Conservation (phyloP, 257 asterid species). For the Prunella vulgaris region DNA sequence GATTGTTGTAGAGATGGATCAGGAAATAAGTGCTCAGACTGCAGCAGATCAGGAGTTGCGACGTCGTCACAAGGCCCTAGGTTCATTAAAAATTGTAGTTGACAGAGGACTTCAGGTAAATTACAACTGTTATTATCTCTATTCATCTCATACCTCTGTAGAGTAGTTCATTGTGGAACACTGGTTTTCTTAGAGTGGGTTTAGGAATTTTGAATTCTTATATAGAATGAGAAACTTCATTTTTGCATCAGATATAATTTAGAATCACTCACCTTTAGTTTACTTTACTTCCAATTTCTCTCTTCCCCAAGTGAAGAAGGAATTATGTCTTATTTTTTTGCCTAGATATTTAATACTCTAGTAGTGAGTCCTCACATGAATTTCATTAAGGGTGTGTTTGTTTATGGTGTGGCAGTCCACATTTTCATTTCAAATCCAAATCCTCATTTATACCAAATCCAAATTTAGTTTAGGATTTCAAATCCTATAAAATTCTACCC, state of each 20-base stretch:
- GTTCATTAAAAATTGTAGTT: conserved; percentile 66
- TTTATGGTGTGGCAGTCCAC: no score
- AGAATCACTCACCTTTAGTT: background rate
- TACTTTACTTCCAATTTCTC: background rate
- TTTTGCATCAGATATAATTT: background rate
- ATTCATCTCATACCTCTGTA: background rate
- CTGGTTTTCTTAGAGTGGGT: background rate
- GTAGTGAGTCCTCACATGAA: background rate
- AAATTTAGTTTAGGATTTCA: no score
- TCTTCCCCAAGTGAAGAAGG: background rate
- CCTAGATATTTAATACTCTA: background rate
- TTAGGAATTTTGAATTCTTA: background rate
- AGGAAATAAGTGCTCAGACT: conserved; percentile 72
- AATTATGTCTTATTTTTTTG: background rate
- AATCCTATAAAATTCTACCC: no score
- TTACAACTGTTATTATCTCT: background rate
- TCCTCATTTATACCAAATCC: no score
- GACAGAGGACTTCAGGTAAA: conserved; percentile 87
- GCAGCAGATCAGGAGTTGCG: conserved; percentile 70
- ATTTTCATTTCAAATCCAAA: no score
- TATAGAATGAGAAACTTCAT: background rate
- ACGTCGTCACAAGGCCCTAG: conserved; percentile 81
- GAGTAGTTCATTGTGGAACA: background rate
- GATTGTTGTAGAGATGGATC: conserved; percentile 83
- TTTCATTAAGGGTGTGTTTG: background rate